Evolutionary conservation across 441 rosid genomes (phyloP).

Genomic region (Populus hybrid): DNA sequence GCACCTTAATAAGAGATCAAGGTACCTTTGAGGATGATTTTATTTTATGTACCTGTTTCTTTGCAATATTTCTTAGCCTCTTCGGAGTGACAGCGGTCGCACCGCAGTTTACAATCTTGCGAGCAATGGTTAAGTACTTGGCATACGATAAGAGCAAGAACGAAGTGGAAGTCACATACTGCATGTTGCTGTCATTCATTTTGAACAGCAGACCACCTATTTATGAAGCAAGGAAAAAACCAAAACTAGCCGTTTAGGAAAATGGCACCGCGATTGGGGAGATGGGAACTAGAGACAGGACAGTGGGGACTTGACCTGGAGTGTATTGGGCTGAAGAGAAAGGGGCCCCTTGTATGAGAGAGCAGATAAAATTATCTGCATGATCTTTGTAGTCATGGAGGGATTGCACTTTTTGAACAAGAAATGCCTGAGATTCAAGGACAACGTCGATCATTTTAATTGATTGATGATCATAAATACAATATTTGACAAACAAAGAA

Average conservation of each 20-base stretch:
- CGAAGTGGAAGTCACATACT: constrained; percentile 88
- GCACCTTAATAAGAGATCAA: background rate
- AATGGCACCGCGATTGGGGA: background rate
- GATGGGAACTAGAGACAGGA: background rate
- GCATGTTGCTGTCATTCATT: constrained; percentile 87
- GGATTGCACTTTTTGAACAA: constrained; percentile 53
- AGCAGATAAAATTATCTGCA: constrained; percentile 93
- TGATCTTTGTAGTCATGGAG: constrained; percentile 78
- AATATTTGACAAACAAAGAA: background rate
- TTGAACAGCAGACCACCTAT: constrained; percentile 86
- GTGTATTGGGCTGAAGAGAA: constrained; percentile 63
- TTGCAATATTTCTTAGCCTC: constrained; percentile 64
- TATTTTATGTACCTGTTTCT: constrained; percentile 43
- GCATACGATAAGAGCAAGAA: constrained; percentile 83
- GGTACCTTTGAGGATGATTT: background rate
- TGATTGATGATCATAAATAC: too few species aligned
- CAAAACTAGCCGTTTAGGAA: constrained; percentile 26
- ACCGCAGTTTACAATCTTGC: constrained; percentile 62
- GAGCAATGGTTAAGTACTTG: constrained; percentile 53
- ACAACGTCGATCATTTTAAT: background rate
- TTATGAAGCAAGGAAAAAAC: constrained; percentile 4
- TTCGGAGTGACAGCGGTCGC: constrained; percentile 44
- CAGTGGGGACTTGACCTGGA: constrained; percentile 35
- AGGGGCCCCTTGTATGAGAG: constrained; percentile 65
- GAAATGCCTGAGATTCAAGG: constrained; percentile 53